Evolutionary conservation across 768 basidiomycete genomes (phyloP).

Genomic region (Tulasnella sp.): DNA sequence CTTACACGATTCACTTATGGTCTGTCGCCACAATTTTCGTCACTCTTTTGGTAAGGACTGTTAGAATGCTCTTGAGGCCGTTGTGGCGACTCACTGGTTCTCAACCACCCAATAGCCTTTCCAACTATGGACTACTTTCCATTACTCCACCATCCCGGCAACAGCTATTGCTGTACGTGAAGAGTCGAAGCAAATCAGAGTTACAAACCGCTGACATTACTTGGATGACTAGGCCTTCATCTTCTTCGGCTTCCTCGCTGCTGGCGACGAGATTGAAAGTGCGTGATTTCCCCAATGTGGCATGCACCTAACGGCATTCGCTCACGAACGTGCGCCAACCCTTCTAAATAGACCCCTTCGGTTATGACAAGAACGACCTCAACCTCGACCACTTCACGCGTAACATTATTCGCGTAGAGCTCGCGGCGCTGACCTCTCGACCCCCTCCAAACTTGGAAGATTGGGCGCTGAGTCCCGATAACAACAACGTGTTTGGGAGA

Average conservation of each 20-base stretch:
- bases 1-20: constrained; percentile 75
- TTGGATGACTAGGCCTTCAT: constrained; percentile 28
- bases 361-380: constrained; percentile 44
- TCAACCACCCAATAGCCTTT: constrained; percentile 54
- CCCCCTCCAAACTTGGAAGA: constrained; percentile 40
- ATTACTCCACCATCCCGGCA: constrained; percentile 67
- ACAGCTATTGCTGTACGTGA: constrained; percentile 53
- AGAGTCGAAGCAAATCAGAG: too few species aligned
- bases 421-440: constrained; percentile 42
- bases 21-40: constrained; percentile 64
- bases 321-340: not conserved
- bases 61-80: constrained; percentile 65
- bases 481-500: constrained; percentile 37
- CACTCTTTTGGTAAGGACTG: constrained; percentile 55
- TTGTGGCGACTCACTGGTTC: too few species aligned
- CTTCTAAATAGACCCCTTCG: constrained; percentile 41
- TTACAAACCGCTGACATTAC: too few species aligned
- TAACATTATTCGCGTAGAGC: constrained; percentile 43
- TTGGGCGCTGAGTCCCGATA: constrained; percentile 42
- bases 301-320: too few species aligned
- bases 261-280: constrained; percentile 36
- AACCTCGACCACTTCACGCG: constrained; percentile 44
- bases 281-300: not conserved
- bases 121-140: constrained; percentile 59
- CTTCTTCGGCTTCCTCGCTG: constrained; percentile 36